Conservation (phyloP, 345 rosid genomes). For the Microcos paniculata region DNA sequence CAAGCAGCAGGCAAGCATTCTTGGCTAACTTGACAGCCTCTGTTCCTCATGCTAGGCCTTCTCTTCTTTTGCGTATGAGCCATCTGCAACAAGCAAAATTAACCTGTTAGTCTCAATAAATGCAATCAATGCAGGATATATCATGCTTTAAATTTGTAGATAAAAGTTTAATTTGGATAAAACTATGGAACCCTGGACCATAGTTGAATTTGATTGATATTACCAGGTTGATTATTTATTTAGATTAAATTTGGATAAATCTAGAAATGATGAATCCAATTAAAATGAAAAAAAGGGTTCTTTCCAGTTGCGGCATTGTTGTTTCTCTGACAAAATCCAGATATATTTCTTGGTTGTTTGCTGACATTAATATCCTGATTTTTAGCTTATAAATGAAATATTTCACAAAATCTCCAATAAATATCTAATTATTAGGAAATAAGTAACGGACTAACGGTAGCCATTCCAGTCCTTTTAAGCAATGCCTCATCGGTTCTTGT, state of each 20-base stretch:
- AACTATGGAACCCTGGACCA: too few species aligned
- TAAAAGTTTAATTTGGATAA: too few species aligned
- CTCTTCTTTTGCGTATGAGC: background rate
- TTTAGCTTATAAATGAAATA: background rate
- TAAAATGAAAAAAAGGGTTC: too few species aligned
- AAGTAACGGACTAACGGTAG: background rate
- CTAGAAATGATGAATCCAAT: too few species aligned
- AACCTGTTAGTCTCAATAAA: background rate
- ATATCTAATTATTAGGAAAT: background rate
- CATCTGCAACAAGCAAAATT: too few species aligned
- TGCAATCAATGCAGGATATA: background rate
- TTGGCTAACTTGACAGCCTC: conserved; percentile 5
- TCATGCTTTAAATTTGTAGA: too few species aligned
- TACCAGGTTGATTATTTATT: too few species aligned
- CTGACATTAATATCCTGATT: background rate
- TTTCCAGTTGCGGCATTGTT: too few species aligned
- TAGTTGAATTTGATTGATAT: too few species aligned
- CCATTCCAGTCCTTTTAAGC: background rate
- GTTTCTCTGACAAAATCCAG: too few species aligned
- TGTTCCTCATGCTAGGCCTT: background rate
- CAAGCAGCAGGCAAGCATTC: background rate
- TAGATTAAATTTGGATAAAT: too few species aligned
- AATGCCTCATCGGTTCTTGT: background rate
- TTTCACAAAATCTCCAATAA: background rate
- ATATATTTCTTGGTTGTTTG: background rate